Base-by-base conservation (phyloP, 768 basidiomycete species). In the Leccinellum luteum region DNA sequence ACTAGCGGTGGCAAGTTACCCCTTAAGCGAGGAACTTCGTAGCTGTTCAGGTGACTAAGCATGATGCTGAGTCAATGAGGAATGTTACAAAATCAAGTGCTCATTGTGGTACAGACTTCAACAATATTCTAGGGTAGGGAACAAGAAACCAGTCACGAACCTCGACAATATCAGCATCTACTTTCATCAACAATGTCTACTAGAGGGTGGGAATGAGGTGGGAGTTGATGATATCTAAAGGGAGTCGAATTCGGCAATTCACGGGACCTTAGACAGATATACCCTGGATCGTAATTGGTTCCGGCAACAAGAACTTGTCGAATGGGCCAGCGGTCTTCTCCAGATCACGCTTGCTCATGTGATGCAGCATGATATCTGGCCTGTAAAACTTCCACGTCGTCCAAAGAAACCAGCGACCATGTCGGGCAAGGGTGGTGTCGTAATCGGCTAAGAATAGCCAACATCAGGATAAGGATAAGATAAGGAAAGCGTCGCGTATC, bases 331-430 rank as follows among this genome's bases (percentile, higher is more conserved):
- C 83, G 14, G 77, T 67, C 44, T 70, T 74, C 72, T 85, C 84
- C 17, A 87, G 66, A 49, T 74, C 61, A 28, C 45, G 56, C 62
- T 74, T 72, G 23, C 60, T 69, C 43, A 32, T 17, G 19, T 64
- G 69, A 48, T 73, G 72, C 34, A 61, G 61, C 47, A 73, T 51
- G 9, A 78, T 65, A 41, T 78, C 70, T 0, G 87, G 87, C 19
- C 80, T 71, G 65, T 88, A 90, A 64, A 81, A 89, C 54, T 71
- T 70, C 57, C 77, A 74, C 4, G 81, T 81, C 60, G 88, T 91
- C 89, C 89, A 91, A 52, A 90, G 74, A 77, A 91, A 91, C 66
- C 79, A 70, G 41, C 89, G 83, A 23, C 85, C 79, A 65, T 89
- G 81, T 63, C 81, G 80, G 14, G 83, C 77, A 21, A 79, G 78